Evolutionary conservation across 1,284 basidiomycete genomes (phyloP).

Genomic region (Boletus subluridellus): DNA sequence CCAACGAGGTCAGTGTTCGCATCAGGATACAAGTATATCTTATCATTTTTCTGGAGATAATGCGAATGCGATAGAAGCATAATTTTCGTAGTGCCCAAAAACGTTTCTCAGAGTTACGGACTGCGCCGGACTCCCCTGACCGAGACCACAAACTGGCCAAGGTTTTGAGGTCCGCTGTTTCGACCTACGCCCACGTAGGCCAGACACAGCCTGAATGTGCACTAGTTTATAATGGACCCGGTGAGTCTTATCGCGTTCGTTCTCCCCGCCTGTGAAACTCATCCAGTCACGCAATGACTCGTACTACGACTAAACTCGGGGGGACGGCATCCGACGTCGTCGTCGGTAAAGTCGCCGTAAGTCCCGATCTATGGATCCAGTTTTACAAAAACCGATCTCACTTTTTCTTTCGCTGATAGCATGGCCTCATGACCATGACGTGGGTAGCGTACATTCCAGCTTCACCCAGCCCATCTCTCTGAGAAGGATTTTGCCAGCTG

Average conservation of each 20-base stretch:
- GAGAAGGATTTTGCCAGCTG: constrained; percentile 10
- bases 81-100: not conserved
- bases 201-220: not conserved
- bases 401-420: constrained; percentile 8
- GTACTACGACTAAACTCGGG: constrained; percentile 29
- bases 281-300: constrained; percentile 12
- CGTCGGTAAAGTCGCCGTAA: constrained; percentile 36
- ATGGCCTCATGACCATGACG: constrained; percentile 28
- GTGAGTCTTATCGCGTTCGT: not conserved
- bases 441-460: constrained; percentile 9
- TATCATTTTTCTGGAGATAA: not conserved
- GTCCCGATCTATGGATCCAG: constrained; percentile 1
- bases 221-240: not conserved
- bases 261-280: not conserved
- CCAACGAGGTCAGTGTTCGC: not conserved
- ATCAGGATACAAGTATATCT: not conserved
- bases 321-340: constrained; percentile 26
- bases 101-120: not conserved
- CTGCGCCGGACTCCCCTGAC: not conserved
- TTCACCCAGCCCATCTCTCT: not conserved
- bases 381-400: not conserved
- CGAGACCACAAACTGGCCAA: not conserved
- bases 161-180: not conserved
- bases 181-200: not conserved
- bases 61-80: not conserved